phyloP scores from a whole-genome alignment of 768 basidiomycete species.

The Leucosporidium scottii region DNA sequence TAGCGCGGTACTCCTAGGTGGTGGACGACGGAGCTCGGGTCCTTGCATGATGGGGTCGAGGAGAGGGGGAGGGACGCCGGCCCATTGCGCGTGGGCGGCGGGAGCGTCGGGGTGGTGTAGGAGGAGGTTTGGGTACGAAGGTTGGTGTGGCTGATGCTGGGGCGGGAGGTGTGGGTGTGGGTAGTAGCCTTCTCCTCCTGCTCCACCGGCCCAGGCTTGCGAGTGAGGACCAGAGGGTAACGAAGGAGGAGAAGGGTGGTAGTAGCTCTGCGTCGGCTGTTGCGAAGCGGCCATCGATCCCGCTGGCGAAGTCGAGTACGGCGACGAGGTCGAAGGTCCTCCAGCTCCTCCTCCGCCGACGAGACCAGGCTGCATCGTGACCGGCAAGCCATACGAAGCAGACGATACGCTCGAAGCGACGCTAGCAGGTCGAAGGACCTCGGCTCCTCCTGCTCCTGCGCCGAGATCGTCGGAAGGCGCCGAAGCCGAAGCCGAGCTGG shows the following conservation, averaged over 20 bases:
- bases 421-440: too few species aligned
- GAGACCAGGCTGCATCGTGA: too few species aligned
- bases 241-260: background rate
- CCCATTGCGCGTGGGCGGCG: background rate
- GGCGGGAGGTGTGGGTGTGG: background rate
- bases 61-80: background rate
- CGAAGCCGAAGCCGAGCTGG: background rate
- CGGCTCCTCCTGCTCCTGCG: background rate
- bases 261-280: too few species aligned
- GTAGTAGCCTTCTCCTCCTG: too few species aligned
- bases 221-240: background rate
- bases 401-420: too few species aligned
- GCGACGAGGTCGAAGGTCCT: background rate
- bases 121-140: background rate
- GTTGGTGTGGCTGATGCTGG: background rate
- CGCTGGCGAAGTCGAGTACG: background rate
- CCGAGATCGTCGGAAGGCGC: background rate
- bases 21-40: conserved; percentile 24
- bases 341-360: too few species aligned
- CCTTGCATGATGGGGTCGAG: background rate
- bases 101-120: background rate
- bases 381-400: too few species aligned
- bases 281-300: background rate
- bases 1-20: conserved; percentile 22
- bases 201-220: too few species aligned